phyloP scores from a whole-genome alignment of 1,139 yeast genomes.

The Candida sp. region DNA sequence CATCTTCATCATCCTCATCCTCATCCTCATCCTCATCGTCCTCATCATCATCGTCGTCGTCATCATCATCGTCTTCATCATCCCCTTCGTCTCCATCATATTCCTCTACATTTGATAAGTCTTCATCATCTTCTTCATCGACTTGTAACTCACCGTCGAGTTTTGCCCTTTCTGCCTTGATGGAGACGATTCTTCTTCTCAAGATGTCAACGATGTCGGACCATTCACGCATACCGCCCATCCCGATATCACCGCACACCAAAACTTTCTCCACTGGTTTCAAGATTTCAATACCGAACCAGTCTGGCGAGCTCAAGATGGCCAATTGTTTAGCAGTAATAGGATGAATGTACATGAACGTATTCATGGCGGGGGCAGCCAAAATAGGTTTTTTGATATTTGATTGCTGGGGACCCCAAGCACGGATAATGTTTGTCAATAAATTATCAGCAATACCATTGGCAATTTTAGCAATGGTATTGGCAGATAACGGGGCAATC shows the following conservation, averaged over 20 bases:
- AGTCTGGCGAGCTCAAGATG: constrained; percentile 43
- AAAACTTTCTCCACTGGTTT: constrained; percentile 92
- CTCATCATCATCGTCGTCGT: constrained; percentile 25
- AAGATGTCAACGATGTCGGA: constrained; percentile 81
- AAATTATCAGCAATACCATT: constrained; percentile 91
- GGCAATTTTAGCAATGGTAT: constrained; percentile 85
- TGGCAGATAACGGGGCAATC: constrained; percentile 92
- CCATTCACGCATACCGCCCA: constrained; percentile 99
- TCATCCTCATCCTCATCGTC: constrained; percentile 27
- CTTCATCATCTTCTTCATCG: constrained; percentile 29
- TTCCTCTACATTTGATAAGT: constrained; percentile 33
- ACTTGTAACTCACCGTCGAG: constrained; percentile 28
- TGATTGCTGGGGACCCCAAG: constrained; percentile 72
- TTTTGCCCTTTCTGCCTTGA: constrained; percentile 25
- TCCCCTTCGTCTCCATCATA: constrained; percentile 36
- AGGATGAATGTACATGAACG: constrained; percentile 94
- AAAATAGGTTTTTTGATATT: constrained; percentile 63
- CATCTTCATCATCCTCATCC: no score
- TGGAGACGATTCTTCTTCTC: constrained; percentile 46
- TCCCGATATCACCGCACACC: constrained; percentile 95
- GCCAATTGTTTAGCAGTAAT: constrained; percentile 80
- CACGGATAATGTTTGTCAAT: constrained; percentile 76
- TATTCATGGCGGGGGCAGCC: constrained; percentile 97
- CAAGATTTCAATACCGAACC: constrained; percentile 66
- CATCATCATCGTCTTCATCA: constrained; percentile 29